These are phyloP conservation scores for Metarhizium robertsii DNA, from an alignment of 2,329 filamentous ascomycete species.

Conservation along the genomic window DNA sequence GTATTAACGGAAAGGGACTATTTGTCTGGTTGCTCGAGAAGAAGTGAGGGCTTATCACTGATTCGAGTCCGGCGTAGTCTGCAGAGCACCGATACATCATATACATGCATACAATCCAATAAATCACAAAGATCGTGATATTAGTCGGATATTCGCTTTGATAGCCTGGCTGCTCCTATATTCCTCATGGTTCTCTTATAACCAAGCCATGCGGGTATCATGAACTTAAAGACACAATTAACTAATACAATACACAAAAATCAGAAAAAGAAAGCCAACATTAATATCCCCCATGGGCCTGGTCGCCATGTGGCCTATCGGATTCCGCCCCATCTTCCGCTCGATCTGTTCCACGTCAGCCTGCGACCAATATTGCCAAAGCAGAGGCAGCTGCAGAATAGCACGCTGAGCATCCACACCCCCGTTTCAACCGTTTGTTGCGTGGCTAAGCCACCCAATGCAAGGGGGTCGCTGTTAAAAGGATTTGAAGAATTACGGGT, in stretches of 20 bases:
- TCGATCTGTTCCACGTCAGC: slow-evolving; percentile 44
- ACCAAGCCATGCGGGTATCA: not conserved
- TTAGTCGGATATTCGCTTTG: not conserved
- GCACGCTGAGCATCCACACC: slow-evolving; percentile 84
- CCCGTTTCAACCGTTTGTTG: slow-evolving; percentile 61
- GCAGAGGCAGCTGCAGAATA: slow-evolving; percentile 91
- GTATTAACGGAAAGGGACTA: too few species aligned
- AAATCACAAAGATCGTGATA: not conserved
- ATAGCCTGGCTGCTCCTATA: not conserved
- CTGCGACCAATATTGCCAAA: slow-evolving; percentile 92
- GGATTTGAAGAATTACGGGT: not conserved
- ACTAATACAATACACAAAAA: not conserved
- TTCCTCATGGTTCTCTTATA: not conserved
- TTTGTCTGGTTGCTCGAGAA: too few species aligned
- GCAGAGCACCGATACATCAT: not conserved
- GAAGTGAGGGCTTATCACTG: too few species aligned
- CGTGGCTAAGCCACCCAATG: slow-evolving; percentile 43
- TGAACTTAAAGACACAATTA: not conserved
- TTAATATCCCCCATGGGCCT: not conserved
- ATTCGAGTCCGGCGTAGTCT: too few species aligned
- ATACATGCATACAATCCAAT: not conserved
- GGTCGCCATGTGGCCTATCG: slow-evolving; percentile 15
- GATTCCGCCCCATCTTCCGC: slow-evolving; percentile 37
- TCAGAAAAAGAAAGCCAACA: not conserved
- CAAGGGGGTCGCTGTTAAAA: slow-evolving; percentile 5